Percentiles rank a stretch among this genome's conserved stretches.
These are phyloP conservation scores for Spergularia marina DNA, from an alignment of 148 eudicot genomes.

Conservation along the genomic window DNA sequence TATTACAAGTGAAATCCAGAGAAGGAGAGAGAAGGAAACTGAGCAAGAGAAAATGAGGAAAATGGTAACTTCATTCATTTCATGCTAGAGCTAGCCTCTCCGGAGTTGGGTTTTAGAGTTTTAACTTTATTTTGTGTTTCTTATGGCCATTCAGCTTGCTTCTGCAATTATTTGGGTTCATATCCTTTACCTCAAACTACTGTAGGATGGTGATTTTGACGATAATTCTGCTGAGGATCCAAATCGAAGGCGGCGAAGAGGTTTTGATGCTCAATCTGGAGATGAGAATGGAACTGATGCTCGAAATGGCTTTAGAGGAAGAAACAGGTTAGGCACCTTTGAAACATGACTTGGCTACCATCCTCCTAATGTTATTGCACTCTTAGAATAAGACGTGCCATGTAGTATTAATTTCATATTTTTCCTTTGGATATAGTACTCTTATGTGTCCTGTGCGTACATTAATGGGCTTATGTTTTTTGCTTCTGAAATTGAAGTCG, in stretches of 20 bases:
- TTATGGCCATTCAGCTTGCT: constrained; percentile 88
- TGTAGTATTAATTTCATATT: not conserved
- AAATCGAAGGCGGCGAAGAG: constrained; percentile 36
- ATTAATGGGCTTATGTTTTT: not conserved
- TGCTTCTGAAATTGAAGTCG: not conserved
- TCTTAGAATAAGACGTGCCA: too few species aligned
- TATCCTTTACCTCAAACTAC: constrained; percentile 99
- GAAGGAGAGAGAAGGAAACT: constrained; percentile 68
- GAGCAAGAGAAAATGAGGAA: constrained; percentile 59
- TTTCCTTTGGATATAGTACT: not conserved
- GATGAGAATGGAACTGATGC: constrained; percentile 49
- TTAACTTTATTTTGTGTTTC: constrained; percentile 62
- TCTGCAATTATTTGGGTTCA: constrained; percentile 99
- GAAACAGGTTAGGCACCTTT: constrained; percentile 51
- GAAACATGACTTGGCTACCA: not conserved
- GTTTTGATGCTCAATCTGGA: constrained; percentile 36
- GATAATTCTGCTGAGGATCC: constrained; percentile 41
- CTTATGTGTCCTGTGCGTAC: not conserved
- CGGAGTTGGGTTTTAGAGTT: constrained; percentile 37
- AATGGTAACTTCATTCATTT: constrained; percentile 63
- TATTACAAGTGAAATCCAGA: constrained; percentile 69
- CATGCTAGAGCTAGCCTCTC: constrained; percentile 44
- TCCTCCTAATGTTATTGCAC: too few species aligned
- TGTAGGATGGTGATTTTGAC: constrained; percentile 77
- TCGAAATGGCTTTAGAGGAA: constrained; percentile 69